A percentile compares a stretch with the other conserved stretches of the same genome.
Evolutionary conservation across 345 rosid species (phyloP).

Genomic region (Acer yangbiense): DNA sequence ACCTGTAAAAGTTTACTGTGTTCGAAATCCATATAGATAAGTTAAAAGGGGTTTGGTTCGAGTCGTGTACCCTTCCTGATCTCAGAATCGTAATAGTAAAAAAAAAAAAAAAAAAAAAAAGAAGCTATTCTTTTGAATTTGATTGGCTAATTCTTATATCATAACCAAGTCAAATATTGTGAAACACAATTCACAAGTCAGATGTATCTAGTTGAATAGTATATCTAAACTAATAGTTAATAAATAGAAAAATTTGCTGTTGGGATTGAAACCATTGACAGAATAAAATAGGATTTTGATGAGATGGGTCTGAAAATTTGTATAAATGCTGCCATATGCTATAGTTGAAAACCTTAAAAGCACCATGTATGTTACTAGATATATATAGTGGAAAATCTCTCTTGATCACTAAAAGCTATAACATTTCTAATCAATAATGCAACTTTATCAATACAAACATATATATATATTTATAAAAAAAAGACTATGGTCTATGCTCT

Average conservation of each 20-base stretch:
- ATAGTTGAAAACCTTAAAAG: constrained; percentile 33
- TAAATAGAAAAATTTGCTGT: not conserved
- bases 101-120: too few relatives aligned
- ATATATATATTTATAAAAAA: too few relatives aligned
- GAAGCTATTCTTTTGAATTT: too few relatives aligned
- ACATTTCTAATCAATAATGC: too few relatives aligned
- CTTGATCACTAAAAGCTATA: not conserved
- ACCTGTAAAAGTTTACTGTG: too few relatives aligned
- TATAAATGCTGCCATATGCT: constrained; percentile 5
- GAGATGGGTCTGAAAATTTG: constrained; percentile 5
- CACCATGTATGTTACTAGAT: not conserved
- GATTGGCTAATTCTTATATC: not conserved
- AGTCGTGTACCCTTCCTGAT: too few relatives aligned
- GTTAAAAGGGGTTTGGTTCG: too few relatives aligned
- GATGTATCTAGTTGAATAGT: too few relatives aligned
- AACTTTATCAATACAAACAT: too few relatives aligned
- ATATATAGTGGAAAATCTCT: not conserved
- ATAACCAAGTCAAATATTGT: too few relatives aligned
- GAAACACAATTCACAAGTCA: too few relatives aligned
- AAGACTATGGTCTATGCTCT: constrained; percentile 12
- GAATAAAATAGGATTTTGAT: constrained; percentile 15
- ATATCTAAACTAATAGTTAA: not conserved
- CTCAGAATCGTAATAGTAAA: too few relatives aligned
- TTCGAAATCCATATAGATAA: not conserved
- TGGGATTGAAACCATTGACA: not conserved